These are phyloP conservation scores for Ceratocystis variospora DNA, from an alignment of 2,329 filamentous ascomycete genomes.

Conservation along the genomic window DNA sequence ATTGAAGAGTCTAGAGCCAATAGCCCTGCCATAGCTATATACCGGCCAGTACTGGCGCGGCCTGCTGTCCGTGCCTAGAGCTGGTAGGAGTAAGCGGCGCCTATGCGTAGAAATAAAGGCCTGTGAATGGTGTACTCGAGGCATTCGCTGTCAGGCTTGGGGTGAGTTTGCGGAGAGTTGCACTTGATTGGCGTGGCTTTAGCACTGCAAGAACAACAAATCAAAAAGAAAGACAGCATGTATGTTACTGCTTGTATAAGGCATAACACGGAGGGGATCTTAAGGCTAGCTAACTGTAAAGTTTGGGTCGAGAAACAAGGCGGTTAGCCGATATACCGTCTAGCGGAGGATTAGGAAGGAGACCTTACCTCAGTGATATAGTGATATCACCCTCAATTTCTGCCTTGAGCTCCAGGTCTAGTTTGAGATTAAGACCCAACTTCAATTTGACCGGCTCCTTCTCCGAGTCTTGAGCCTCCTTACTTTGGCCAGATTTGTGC, in stretches of 20 bases:
- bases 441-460: conserved; percentile 32
- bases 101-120: conserved; percentile 27
- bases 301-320: background rate
- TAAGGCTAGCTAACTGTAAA: background rate
- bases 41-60: conserved; percentile 23
- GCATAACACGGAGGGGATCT: background rate
- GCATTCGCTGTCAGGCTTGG: conserved; percentile 20
- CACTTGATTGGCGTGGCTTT: conserved; percentile 23
- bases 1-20: conserved; percentile 22
- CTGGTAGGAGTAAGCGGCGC: conserved; percentile 24
- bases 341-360: background rate
- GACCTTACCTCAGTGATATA: conserved; percentile 46
- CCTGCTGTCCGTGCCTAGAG: conserved; percentile 25
- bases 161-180: conserved; percentile 23
- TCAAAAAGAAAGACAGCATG: background rate
- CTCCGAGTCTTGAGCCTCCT: background rate
- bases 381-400: conserved; percentile 64
- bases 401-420: conserved; percentile 66
- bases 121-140: conserved; percentile 20
- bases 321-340: background rate
- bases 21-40: conserved; percentile 20
- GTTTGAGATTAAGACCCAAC: conserved; percentile 60
- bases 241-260: background rate
- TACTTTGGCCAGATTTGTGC: background rate
- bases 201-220: conserved; percentile 21